Evolutionary conservation across 305 asterid species (phyloP).

Genomic region (Fraxinus platypoda): DNA sequence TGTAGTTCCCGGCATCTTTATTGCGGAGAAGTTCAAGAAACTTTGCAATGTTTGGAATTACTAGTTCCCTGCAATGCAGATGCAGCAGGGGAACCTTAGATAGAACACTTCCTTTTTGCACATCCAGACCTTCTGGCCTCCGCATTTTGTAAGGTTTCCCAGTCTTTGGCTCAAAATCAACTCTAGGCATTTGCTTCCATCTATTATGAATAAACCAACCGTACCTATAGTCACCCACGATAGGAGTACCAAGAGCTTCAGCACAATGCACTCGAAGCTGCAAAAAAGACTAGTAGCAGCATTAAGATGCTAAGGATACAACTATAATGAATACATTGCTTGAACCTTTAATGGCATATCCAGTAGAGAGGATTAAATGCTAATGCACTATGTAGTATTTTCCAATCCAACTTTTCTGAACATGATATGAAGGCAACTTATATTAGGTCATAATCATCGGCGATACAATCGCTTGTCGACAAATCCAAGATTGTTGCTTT

Average conservation of each 20-base stretch:
- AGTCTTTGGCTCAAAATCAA: constrained; percentile 69
- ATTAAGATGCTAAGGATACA: neutral
- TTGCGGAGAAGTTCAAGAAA: constrained; percentile 52
- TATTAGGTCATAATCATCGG: neutral
- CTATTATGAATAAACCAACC: constrained; percentile 80
- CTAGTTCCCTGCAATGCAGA: constrained; percentile 85
- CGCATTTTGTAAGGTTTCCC: constrained; percentile 67
- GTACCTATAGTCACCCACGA: constrained; percentile 84
- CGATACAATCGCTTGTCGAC: neutral
- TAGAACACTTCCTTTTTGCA: constrained; percentile 89
- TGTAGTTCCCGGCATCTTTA: constrained; percentile 2
- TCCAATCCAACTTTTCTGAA: neutral
- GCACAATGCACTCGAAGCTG: constrained; percentile 96
- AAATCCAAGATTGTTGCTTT: neutral
- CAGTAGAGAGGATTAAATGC: neutral
- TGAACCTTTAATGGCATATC: neutral
- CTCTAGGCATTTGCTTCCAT: constrained; percentile 94
- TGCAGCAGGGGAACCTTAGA: constrained; percentile 87
- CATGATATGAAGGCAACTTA: neutral
- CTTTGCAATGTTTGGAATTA: constrained; percentile 76
- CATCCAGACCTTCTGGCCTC: constrained; percentile 83
- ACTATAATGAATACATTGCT: neutral
- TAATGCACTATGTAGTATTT: neutral
- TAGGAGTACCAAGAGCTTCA: constrained; percentile 91
- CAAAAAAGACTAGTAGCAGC: neutral